These are phyloP conservation scores for Candida pini DNA, from an alignment of 805 yeast species.

Conservation along the genomic window DNA sequence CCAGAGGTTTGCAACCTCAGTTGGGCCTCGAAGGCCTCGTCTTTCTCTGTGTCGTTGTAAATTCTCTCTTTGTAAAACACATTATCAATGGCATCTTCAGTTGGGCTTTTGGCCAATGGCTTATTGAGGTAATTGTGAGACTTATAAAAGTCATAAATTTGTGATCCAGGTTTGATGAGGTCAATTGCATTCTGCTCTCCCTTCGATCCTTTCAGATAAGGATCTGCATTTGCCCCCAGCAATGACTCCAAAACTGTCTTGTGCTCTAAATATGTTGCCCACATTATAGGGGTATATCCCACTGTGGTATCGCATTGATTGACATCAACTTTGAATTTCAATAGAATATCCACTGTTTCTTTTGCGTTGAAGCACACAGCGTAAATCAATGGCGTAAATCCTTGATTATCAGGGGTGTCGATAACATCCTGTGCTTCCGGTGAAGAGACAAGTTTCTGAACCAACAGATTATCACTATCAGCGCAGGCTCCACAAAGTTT, in stretches of 20 bases:
- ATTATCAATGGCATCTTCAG: slow-evolving; percentile 4
- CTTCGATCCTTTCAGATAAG: slow-evolving; percentile 33
- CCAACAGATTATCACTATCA: slow-evolving; percentile 29
- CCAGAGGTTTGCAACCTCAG: slow-evolving; percentile 37
- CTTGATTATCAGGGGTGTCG: slow-evolving; percentile 32
- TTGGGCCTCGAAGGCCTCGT: slow-evolving; percentile 28
- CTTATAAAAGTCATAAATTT: slow-evolving; percentile 53
- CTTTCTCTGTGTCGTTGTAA: slow-evolving; percentile 10
- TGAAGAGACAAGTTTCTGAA: slow-evolving; percentile 24
- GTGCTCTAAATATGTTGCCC: slow-evolving; percentile 71
- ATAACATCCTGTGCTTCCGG: slow-evolving; percentile 15
- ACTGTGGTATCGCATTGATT: slow-evolving; percentile 45
- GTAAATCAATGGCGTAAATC: slow-evolving; percentile 44
- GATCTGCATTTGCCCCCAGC: slow-evolving; percentile 61
- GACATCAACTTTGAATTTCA: slow-evolving; percentile 39
- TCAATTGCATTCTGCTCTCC: slow-evolving; percentile 48
- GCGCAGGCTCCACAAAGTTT: slow-evolving; percentile 34
- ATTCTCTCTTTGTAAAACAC: slow-evolving; percentile 15
- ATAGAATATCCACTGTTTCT: slow-evolving; percentile 43
- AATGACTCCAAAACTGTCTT: slow-evolving; percentile 49
- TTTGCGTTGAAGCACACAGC: slow-evolving; percentile 50
- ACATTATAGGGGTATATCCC: slow-evolving; percentile 71
- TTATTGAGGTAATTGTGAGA: slow-evolving; percentile 39
- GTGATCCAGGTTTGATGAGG: slow-evolving; percentile 49
- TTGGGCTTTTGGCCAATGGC: slow-evolving; percentile 1